A percentile compares a stretch with the other conserved stretches of the same genome.
These are phyloP conservation scores for Nevesoporus exiguus DNA, from an alignment of 768 basidiomycete genomes.

Conservation along the genomic window DNA sequence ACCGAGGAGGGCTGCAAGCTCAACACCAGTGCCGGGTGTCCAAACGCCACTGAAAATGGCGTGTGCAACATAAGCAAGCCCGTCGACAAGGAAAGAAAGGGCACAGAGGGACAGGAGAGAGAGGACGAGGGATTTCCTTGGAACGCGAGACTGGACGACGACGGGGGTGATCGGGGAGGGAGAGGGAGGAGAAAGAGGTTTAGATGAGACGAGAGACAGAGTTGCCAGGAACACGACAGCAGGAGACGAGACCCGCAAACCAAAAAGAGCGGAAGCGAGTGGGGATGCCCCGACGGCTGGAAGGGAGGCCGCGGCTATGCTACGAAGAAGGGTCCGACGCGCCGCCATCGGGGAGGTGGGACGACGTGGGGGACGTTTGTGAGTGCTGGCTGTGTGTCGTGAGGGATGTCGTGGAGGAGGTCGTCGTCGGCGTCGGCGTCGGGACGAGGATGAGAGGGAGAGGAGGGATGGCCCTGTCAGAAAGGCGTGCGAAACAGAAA, in stretches of 20 bases:
- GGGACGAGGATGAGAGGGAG: constrained; percentile 7
- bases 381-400: background rate
- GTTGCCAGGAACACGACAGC: constrained; percentile 58
- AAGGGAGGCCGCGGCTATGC: constrained; percentile 22
- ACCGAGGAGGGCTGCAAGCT: constrained; percentile 64
- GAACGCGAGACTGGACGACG: constrained; percentile 67
- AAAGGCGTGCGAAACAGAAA: constrained; percentile 31
- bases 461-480: constrained; percentile 18
- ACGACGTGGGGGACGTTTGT: background rate
- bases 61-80: constrained; percentile 63
- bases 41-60: constrained; percentile 65
- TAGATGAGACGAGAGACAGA: constrained; percentile 54
- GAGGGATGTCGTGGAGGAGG: background rate
- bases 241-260: constrained; percentile 66
- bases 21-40: constrained; percentile 60
- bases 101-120: constrained; percentile 63
- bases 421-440: background rate
- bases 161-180: constrained; percentile 71
- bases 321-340: constrained; percentile 21
- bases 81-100: constrained; percentile 76
- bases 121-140: constrained; percentile 75
- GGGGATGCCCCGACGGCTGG: constrained; percentile 23
- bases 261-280: constrained; percentile 42
- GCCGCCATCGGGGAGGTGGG: constrained; percentile 18
- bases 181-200: constrained; percentile 40